Conservation (phyloP, 2,329 filamentous ascomycete genomes). For the Xylariaceae sp. region DNA sequence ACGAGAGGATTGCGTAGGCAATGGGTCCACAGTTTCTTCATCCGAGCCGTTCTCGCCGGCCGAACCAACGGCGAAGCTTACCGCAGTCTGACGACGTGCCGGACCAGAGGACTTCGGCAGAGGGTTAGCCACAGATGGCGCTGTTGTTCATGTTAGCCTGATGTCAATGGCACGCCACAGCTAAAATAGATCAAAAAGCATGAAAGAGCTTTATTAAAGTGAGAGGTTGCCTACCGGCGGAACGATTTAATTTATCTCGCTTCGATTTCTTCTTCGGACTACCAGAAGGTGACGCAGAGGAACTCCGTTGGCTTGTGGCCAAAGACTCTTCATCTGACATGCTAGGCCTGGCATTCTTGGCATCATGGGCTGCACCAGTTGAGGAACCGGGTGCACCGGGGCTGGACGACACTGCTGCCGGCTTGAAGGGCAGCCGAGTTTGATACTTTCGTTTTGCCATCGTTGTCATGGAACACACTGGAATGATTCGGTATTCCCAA, state of each 20-base stretch:
- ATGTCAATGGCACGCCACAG: background rate
- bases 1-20: conserved; percentile 17
- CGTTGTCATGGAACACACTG: background rate
- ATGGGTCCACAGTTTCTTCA: conserved; percentile 22
- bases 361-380: conserved; percentile 29
- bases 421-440: conserved; percentile 32
- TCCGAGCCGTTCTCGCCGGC: conserved; percentile 22
- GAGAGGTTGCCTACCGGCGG: conserved; percentile 17
- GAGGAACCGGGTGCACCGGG: conserved; percentile 23
- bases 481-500: background rate
- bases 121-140: conserved; percentile 23
- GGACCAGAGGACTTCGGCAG: conserved; percentile 22
- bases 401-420: conserved; percentile 19
- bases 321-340: conserved; percentile 12
- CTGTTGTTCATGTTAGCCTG: conserved; percentile 11
- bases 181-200: background rate
- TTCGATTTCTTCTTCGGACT: conserved; percentile 9
- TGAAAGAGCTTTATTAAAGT: background rate
- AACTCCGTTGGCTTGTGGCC: conserved; percentile 4
- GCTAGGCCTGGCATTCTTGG: conserved; percentile 17
- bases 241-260: conserved; percentile 17
- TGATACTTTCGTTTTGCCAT: conserved; percentile 29
- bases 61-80: conserved; percentile 26
- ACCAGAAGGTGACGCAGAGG: conserved; percentile 3
- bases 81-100: too few species aligned